Evolutionary conservation across 768 basidiomycete genomes (phyloP), one percentile per base, ranked within the genome.

Genomic region (Rhizopogon sp.): DNA sequence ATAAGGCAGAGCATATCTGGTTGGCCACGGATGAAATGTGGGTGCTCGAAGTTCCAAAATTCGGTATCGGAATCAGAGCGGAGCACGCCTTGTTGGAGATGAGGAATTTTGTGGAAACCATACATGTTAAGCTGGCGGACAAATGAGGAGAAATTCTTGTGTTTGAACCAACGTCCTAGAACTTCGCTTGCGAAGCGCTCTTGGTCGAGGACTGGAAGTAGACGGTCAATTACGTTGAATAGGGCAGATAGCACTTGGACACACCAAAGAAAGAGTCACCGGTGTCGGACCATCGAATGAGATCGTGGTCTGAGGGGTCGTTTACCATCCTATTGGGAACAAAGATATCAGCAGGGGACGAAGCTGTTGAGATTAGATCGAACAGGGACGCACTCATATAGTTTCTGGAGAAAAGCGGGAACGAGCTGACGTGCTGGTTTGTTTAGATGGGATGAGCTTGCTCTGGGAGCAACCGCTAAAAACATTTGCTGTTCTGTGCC

Each of bases 81-180:
- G 58, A 98, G 79, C 28, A 93, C 93, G 44, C 95, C 94, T 69
- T 96, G 91, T 64, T 96, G 94, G 17, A 98, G 83, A 66, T 98
- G 94, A 0, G 94, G 95, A 45, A 98, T 92, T 74, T 95, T 95
- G 74, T 93, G 91, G 71, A 95, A 96, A 28, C 92, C 93, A 64
- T 94, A 96, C 90, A 95, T 95, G 78, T 96, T 95, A 59, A 95
- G 80, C 67, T 96, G 93, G 60, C 94, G 85, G 52, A 95, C 92
- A 68, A 97, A 96, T 64, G 89, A 91, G 11, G 90, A 92, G 72
- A 97, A 98, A 69, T 96, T 97, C 57, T 88, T 85, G 73, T 98
- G 97, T 69, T 99, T 99, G 84, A 98, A 99, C 85, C 89, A 98
- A 42, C 85, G 82, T 3, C 92, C 92, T 6, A 98, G 82, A 33